These are phyloP conservation scores for Verticillium klebahnii DNA, from an alignment of 2,329 filamentous ascomycete species.

Conservation along the genomic window DNA sequence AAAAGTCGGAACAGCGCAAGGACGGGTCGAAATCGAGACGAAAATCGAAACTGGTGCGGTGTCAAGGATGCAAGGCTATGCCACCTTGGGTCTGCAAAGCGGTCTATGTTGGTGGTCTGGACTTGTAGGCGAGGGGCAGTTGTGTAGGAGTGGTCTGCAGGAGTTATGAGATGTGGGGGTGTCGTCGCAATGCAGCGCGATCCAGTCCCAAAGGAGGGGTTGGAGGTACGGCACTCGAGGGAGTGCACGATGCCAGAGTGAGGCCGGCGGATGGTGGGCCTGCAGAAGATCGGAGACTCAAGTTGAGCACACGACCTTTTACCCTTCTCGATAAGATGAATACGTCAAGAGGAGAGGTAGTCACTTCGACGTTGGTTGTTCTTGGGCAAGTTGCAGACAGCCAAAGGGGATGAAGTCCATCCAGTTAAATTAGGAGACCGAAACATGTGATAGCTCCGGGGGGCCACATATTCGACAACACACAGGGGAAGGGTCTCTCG, in stretches of 20 bases:
- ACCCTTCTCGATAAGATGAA: conserved; percentile 19
- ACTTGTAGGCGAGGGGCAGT: not conserved
- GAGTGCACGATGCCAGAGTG: not conserved
- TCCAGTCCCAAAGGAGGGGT: not conserved
- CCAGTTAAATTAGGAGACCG: not conserved
- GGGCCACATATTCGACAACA: not conserved
- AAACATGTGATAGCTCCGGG: conserved; percentile 1
- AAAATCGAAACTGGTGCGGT: not conserved
- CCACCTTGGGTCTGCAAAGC: not conserved
- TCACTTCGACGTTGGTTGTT: not conserved
- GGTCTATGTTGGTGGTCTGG: not conserved
- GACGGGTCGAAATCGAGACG: not conserved
- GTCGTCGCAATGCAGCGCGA: not conserved
- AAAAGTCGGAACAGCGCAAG: not conserved
- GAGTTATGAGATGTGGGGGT: not conserved
- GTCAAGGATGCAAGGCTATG: not conserved
- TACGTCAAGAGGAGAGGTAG: not conserved
- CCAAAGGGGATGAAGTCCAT: not conserved
- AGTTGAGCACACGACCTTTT: conserved; percentile 34
- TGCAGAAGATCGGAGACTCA: not conserved
- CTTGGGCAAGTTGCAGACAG: not conserved
- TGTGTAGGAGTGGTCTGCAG: not conserved
- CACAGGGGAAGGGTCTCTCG: not conserved
- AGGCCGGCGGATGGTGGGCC: not conserved
- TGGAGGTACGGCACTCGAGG: not conserved